These are phyloP conservation scores for Cercophora samala DNA, from an alignment of 495 filamentous ascomycete species.

Conservation along the genomic window DNA sequence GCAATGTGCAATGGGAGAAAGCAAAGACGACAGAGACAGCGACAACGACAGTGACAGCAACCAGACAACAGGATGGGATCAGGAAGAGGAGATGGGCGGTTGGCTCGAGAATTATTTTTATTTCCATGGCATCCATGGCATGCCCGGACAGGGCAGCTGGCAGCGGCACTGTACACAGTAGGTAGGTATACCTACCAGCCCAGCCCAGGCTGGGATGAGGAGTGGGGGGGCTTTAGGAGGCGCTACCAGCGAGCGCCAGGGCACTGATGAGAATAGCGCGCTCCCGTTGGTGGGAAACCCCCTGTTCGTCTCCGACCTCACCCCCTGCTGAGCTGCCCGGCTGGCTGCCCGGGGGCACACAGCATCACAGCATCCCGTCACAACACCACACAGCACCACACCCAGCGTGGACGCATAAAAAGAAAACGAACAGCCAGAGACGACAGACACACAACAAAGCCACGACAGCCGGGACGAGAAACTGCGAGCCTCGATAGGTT, in stretches of 20 bases:
- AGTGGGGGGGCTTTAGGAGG: constrained; percentile 25
- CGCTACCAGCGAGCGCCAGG: constrained; percentile 26
- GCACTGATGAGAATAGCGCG: constrained; percentile 25
- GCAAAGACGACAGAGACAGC: constrained; percentile 9
- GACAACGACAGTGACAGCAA: constrained; percentile 10
- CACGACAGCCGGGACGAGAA: neutral
- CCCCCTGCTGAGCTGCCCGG: constrained; percentile 22
- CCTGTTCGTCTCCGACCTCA: constrained; percentile 10
- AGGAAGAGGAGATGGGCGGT: constrained; percentile 21
- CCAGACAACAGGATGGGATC: constrained; percentile 7
- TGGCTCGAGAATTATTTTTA: constrained; percentile 37
- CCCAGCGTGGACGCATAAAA: neutral
- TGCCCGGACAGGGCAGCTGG: neutral
- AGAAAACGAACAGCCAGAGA: constrained; percentile 11
- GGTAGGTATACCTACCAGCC: neutral
- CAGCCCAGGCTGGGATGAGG: constrained; percentile 14
- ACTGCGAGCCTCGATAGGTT: neutral
- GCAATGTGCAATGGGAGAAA: constrained; percentile 12
- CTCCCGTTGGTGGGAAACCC: constrained; percentile 19
- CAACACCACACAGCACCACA: no score
- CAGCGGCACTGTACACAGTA: constrained; percentile 12
- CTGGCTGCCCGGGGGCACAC: constrained; percentile 13
- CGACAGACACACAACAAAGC: neutral
- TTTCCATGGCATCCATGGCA: constrained; percentile 24
- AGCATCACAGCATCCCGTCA: constrained; percentile 7